Evolutionary conservation across 768 basidiomycete genomes (phyloP), one percentile per base, ranked within the genome.

Genomic region (Tylopilus sp.): DNA sequence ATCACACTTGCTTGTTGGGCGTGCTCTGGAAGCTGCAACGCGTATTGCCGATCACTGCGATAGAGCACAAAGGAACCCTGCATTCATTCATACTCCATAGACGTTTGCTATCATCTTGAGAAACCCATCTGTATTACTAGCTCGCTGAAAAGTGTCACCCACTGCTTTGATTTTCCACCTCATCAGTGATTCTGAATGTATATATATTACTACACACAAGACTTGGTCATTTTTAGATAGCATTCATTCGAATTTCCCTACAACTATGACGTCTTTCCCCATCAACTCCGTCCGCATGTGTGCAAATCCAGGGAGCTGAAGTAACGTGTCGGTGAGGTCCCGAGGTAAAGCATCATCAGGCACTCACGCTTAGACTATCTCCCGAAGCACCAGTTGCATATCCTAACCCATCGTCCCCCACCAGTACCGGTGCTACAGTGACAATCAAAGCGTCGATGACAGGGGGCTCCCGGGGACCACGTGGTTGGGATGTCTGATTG

Each of bases 401-500:
- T 9, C 79, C 79, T 0, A 91, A 67, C 6, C 88, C 91, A n/a
- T 75, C 72, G 2, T 69, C 67, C 0, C 95, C 95, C 5, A 98
- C 85, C 15, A 94, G 68, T n/a, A 75, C 77, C 0, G 97, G 97
- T 1, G 95, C 89, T 18, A 91, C 79, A 3, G 97, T 98, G 40
- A 98, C 72, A 40, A 98, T 79, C 18, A 97, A 61, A 12, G 77
- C 75, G 66, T 98, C 89, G 6, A 95, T 75, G 12, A 80, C 53
- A 25, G 64, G 61, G 13, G 55, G 47, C 40, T 55, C 53, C 22
- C 45, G 36, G 17, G 52, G 30, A 41, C 8, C 9, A 15, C 44
- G 44, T 30, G 54, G 41, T 44, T 48, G 52, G 8, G 55, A 57
- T 20, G 47, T 51, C 22, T 48, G 52, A 20, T 50, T 25, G 25